Base-by-base conservation (phyloP, 1,139 yeast genomes). In the Geotrichum fermentans region DNA sequence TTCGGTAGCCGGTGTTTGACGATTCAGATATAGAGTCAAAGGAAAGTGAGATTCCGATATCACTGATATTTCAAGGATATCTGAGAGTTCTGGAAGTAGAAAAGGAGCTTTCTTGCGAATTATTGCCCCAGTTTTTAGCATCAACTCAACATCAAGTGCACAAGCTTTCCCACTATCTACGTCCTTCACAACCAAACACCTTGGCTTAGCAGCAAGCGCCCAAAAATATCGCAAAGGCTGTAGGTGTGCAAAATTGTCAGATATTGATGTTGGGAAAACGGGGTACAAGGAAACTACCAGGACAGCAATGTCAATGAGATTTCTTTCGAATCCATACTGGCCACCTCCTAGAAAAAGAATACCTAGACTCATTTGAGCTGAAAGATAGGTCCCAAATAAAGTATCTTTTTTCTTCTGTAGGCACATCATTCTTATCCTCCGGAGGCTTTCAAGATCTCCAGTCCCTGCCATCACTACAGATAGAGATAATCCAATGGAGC, bases 171-270 rank as follows among this genome's bases (percentile, higher is more conserved):
- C 77, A 0, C 83, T 75, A 29, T 73, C 78, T 14, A 82, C 82
- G 61, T 90, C 90, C 51, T 92, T 73, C 0, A 85, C 75, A 10
- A 86, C 75, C 14, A 92, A 68, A 63, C 97, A 89, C 51, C 97
- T 70, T 1, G 86, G 83, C 57, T 83, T 92, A 7, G 85, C 83
- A 0, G 95, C 79, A 55, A 92, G 69, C 0, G 90, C 85, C 97
- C 98, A 94, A 56, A 94, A 83, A 64, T 89, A 95, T 43, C 96
- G 74, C 41, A 90, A 70, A 1, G 95, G 96, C 63, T 89, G 96
- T 49, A 92, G 68, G 61, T 86, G 88, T 14, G 83, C 77, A 49
- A 77, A 80, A 50, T 65, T 62, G 41, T 67, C 68, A 3, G 59
- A 58, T 21, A 70, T 63, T 2, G 57, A 57, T 5, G 61, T 60